A percentile compares a stretch with the other conserved stretches of the same genome.
Evolutionary conservation across 2,329 filamentous ascomycete genomes (phyloP).

Genomic region (Aspergillus udagawae): DNA sequence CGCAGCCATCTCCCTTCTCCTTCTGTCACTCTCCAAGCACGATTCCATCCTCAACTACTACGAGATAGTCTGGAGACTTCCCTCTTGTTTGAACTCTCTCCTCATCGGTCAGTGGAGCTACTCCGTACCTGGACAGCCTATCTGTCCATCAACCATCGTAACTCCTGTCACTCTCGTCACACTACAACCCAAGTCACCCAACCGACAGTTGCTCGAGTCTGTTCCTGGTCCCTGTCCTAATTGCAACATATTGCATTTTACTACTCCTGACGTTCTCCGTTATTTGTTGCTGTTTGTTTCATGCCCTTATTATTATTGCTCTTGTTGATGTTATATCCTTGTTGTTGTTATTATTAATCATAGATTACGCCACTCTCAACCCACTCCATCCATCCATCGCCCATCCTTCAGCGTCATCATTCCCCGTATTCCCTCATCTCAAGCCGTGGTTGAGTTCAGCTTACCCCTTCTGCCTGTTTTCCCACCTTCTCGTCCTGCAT

Average conservation of each 20-base stretch:
- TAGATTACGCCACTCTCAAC: constrained; percentile 20
- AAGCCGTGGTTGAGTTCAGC: constrained; percentile 10
- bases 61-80: no score
- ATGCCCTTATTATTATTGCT: not conserved
- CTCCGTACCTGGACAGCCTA: not conserved
- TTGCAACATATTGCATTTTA: not conserved
- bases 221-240: not conserved
- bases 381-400: not conserved
- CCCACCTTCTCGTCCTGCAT: constrained; percentile 7
- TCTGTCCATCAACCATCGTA: not conserved
- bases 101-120: not conserved
- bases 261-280: not conserved
- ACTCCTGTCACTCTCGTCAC: not conserved
- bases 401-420: not conserved
- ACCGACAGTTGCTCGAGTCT: constrained; percentile 3
- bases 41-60: no score
- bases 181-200: not conserved
- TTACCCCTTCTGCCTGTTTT: not conserved
- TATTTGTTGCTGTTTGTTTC: not conserved
- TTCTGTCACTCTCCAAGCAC: not conserved
- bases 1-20: constrained; percentile 7
- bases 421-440: constrained; percentile 7
- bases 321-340: constrained; percentile 1
- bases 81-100: no score
- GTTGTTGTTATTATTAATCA: constrained; percentile 13